Conservation (phyloP, 441 rosid genomes). For the Pelargonium fulgidum region DNA sequence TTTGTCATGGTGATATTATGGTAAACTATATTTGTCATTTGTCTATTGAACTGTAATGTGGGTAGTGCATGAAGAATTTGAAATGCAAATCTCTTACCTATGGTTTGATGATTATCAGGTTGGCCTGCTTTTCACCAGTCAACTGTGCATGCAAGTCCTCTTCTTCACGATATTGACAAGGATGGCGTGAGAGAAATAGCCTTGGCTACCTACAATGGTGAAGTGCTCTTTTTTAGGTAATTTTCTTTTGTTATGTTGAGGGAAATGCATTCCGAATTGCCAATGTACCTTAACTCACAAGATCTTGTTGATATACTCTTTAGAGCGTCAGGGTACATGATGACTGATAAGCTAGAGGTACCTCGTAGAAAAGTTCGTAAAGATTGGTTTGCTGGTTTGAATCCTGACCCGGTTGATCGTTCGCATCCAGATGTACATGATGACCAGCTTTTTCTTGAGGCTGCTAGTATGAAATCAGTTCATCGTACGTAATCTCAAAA, state of each 20-base stretch:
- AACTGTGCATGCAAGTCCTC: constrained; percentile 94
- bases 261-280: background rate
- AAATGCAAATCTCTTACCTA: background rate
- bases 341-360: constrained; percentile 84
- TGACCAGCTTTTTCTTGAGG: constrained; percentile 52
- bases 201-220: constrained; percentile 94
- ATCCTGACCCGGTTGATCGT: constrained; percentile 85
- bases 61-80: background rate
- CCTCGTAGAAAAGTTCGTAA: constrained; percentile 85
- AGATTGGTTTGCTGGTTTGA: constrained; percentile 85
- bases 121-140: constrained; percentile 99
- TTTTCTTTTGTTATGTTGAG: constrained; percentile 8
- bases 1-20: no score
- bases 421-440: constrained; percentile 90
- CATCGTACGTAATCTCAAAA: constrained; percentile 41
- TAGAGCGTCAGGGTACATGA: constrained; percentile 92
- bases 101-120: constrained; percentile 37
- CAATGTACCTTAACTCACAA: constrained; percentile 2
- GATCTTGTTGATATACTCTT: constrained; percentile 16
- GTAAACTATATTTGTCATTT: no score
- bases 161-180: constrained; percentile 86
- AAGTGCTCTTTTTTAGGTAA: constrained; percentile 91
- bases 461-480: constrained; percentile 38
- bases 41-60: background rate
- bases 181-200: constrained; percentile 96